phyloP scores from a whole-genome alignment of 2,329 filamentous ascomycete genomes.

The Cytospora mali region DNA sequence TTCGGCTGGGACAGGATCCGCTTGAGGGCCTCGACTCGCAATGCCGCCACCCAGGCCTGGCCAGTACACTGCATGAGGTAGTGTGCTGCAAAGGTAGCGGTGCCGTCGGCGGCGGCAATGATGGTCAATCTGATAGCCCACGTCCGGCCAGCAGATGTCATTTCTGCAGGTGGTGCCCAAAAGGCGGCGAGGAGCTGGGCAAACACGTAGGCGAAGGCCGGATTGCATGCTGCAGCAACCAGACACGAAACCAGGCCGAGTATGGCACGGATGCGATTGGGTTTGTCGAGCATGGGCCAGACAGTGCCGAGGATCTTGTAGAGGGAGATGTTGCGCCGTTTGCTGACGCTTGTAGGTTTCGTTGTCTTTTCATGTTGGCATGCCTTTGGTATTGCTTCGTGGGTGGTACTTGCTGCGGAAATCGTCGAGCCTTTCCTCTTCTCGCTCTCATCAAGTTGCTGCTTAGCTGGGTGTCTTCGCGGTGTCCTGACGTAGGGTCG shows the following conservation, averaged over 20 bases:
- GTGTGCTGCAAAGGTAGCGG: conserved; percentile 66
- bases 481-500: conserved; percentile 9
- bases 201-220: conserved; percentile 76
- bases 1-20: conserved; percentile 75
- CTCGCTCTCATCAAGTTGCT: not conserved
- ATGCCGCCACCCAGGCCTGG: conserved; percentile 74
- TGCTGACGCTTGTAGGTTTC: not conserved
- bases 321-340: conserved; percentile 41
- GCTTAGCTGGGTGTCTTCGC: not conserved
- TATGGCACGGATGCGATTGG: conserved; percentile 57
- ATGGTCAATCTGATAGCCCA: conserved; percentile 74
- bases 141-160: conserved; percentile 51
- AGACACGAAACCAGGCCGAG: conserved; percentile 64
- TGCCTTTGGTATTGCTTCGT: not conserved
- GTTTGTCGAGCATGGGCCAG: conserved; percentile 63
- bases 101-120: conserved; percentile 68
- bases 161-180: conserved; percentile 52
- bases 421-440: not conserved
- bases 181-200: conserved; percentile 73
- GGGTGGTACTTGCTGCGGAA: not conserved
- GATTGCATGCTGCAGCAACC: conserved; percentile 67
- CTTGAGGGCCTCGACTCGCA: conserved; percentile 69
- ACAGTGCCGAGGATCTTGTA: conserved; percentile 66
- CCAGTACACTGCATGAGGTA: conserved; percentile 72
- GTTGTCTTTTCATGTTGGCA: not conserved